phyloP scores from a whole-genome alignment of 2,329 filamentous ascomycete genomes.

The Colletotrichum sojae region DNA sequence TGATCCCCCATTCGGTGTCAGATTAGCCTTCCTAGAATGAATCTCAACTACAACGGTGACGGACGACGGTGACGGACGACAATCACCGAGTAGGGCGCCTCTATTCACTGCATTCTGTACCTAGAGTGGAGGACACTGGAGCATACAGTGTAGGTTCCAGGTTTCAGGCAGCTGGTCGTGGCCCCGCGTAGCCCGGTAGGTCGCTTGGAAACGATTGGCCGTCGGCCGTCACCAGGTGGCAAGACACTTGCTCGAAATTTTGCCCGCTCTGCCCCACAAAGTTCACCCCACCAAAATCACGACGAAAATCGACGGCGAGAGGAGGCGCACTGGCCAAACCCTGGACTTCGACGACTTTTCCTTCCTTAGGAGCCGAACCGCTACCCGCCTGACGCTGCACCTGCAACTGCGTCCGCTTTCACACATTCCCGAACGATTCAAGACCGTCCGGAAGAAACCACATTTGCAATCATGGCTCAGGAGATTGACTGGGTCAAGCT shows the following conservation, averaged over 20 bases:
- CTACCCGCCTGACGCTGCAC: conserved; percentile 35
- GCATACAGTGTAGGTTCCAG: too few relatives aligned
- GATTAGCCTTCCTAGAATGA: too few relatives aligned
- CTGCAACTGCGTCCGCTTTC: conserved; percentile 23
- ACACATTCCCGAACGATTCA: conserved; percentile 12
- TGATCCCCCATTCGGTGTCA: too few relatives aligned
- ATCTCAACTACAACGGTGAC: too few relatives aligned
- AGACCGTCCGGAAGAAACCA: conserved; percentile 14
- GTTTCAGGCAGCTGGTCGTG: conserved; percentile 16
- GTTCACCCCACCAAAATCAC: conserved; percentile 43
- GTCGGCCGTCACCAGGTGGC: conserved; percentile 25
- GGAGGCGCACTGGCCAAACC: conserved; percentile 39
- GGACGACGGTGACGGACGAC: too few relatives aligned
- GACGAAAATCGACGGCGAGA: conserved; percentile 42
- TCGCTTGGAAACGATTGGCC: conserved; percentile 31
- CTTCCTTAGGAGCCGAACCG: conserved; percentile 35
- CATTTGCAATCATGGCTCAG: conserved; percentile 60
- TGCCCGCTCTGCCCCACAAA: conserved; percentile 44
- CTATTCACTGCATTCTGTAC: not conserved
- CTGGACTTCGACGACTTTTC: conserved; percentile 41
- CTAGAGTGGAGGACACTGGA: not conserved
- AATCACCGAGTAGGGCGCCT: too few relatives aligned
- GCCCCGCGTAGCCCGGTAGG: too few relatives aligned
- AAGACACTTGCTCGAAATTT: conserved; percentile 36
- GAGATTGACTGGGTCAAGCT: conserved; percentile 73